A percentile compares a stretch with the other conserved stretches of the same genome.
Evolutionary conservation across 129 eudicot species (phyloP).

Genomic region (Escallonia herrerae): DNA sequence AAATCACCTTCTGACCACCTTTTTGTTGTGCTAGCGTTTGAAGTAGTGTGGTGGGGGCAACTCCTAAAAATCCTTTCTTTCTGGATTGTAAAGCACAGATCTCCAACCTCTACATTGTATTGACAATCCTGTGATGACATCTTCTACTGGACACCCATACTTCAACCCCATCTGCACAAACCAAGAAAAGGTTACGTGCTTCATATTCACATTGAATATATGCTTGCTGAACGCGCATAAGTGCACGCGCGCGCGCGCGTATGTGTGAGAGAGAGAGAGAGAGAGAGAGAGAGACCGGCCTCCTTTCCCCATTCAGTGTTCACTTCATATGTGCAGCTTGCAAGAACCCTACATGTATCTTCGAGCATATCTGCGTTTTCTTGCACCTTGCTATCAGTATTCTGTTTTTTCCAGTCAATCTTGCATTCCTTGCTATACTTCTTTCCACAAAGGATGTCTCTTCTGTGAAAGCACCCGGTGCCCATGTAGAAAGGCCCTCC

Average conservation of each 20-base stretch:
- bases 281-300: conserved; percentile 25
- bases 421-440: conserved; percentile 14
- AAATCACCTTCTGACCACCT: conserved; percentile 47
- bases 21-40: conserved; percentile 29
- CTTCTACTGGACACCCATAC: conserved; percentile 43
- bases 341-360: conserved; percentile 25
- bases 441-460: conserved; percentile 38
- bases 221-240: background rate
- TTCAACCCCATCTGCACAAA: conserved; percentile 31
- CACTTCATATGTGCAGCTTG: conserved; percentile 32
- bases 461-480: conserved; percentile 48
- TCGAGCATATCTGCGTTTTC: conserved; percentile 15
- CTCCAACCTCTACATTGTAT: conserved; percentile 40
- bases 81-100: conserved; percentile 29
- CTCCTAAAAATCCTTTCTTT: conserved; percentile 35
- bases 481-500: conserved; percentile 42
- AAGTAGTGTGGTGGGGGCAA: conserved; percentile 33
- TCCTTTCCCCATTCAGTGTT: conserved; percentile 44
- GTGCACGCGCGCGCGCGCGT: background rate
- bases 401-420: conserved; percentile 12
- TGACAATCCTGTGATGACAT: conserved; percentile 33
- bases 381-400: background rate
- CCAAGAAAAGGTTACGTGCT: background rate
- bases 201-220: background rate
- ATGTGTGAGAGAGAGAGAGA: background rate